Conservation (phyloP, 352 stramenopile species). For the Globisporangium radiosum region DNA sequence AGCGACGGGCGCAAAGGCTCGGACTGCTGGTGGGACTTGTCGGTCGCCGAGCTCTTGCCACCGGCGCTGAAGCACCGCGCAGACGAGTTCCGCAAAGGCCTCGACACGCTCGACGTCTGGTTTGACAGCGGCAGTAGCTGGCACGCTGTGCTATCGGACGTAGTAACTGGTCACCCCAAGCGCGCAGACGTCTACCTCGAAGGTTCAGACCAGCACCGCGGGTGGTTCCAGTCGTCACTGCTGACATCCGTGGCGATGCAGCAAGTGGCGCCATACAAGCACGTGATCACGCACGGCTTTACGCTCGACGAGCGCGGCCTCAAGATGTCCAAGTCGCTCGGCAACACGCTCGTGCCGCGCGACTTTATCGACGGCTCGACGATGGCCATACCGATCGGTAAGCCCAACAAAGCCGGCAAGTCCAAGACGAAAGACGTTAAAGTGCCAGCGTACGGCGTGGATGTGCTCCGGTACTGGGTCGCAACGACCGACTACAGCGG, state of each 20-base stretch:
- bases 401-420: conserved; percentile 47
- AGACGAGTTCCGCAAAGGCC: conserved; percentile 92
- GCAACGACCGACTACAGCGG: conserved; percentile 95
- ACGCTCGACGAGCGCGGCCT: conserved; percentile 96
- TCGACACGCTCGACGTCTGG: conserved; percentile 99
- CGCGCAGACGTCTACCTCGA: conserved; percentile 96
- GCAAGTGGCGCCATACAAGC: conserved; percentile 89
- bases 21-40: conserved; percentile 95
- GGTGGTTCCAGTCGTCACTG: conserved; percentile 99
- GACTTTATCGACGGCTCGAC: conserved; percentile 93
- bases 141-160: conserved; percentile 49
- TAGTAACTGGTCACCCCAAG: conserved; percentile 23
- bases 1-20: conserved; percentile 81
- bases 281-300: conserved; percentile 98
- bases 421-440: conserved; percentile 56
- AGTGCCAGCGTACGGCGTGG: conserved; percentile 90
- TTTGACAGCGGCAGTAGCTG: conserved; percentile 94
- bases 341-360: conserved; percentile 93
- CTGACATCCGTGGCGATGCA: conserved; percentile 90
- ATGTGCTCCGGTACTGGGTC: conserved; percentile 98
- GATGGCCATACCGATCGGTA: conserved; percentile 50
- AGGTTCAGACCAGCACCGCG: conserved; percentile 96
- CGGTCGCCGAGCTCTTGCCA: conserved; percentile 59
- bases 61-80: conserved; percentile 52
- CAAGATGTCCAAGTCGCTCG: conserved; percentile 99